Evolutionary conservation across 2,329 filamentous ascomycete genomes (phyloP), one percentile per base, ranked within the genome.

Genomic region (Verticillium tricorpus): DNA sequence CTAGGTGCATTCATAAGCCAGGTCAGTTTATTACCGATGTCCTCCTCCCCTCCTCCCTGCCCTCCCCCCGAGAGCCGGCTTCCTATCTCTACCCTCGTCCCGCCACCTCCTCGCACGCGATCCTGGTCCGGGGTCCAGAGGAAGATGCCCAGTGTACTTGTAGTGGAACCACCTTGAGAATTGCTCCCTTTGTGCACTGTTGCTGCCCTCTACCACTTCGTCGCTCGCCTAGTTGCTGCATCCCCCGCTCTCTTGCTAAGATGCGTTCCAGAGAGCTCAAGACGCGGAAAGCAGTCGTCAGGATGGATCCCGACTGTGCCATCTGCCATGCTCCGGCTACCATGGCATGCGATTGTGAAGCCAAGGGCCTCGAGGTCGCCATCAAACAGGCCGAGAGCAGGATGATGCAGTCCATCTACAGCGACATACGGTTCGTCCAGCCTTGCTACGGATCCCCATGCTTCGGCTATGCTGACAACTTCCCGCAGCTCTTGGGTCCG

Each of bases 261-360:
- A 85, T 85, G 81, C 80, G 80, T 77, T 66, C 73, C 71, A 83
- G 77, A 78, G 77, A 79, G 61, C 70, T 74, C 65, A 65, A 61
- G 35, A 60, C 66, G 39, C 76, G 78, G 69, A 83, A 82, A 74
- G 72, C 77, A 64, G 69, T 82, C 72, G 80, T 84, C 73, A 87
- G 81, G 74, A 89, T 89, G 85, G 87, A 89, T 69, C 87, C 87
- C 54, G 85, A 89, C 75, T 90, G 87, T 74, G 87, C 87, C 60
- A 86, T 90, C 70, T 89, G 87, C 73, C 80, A 80, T 69, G 80
- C 82, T 65, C 85, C 87, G 64, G 85, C 86, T 56, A 78, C 77
- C 52, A 71, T 81, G 67, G 79, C 77, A 64, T 90, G 87, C 73
- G 85, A 87, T 66, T 90, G 87, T 71, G 87, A 90, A 77, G 84